Evolutionary conservation across 192 early-diverging fungal genomes (phyloP), one percentile per base, ranked within the genome.

Genomic region (Cetraspora pellucida): DNA sequence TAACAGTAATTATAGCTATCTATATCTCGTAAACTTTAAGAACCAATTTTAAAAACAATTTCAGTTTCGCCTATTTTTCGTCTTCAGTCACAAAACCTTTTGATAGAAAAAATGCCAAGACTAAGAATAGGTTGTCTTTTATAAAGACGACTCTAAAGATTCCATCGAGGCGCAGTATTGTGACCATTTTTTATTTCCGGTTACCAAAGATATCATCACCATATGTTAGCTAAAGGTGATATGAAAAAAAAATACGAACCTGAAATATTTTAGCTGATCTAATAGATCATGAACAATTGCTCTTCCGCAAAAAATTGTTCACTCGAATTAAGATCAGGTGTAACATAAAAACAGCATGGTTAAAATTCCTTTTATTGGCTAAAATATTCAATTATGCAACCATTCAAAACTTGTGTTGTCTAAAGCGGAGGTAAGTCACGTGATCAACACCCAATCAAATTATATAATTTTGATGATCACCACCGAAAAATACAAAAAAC

Each of bases 171-270:
- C 50, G 7, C 1, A 23, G 58, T 60, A 28, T 61, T 37, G 27
- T 17, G 31, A 31, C 61, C 31, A 17, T 64, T n/a, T 64, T 64
- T 27, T 37, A 7, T 37, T 37, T 37, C 37, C 61, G 61, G 31
- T 64, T 64, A 64, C 61, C 61, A 64, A 64, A 64, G 61, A 64
- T 64, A 19, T 64, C 61, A 64, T 64, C 61, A 52, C 19, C 5
- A 52, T 52, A 10, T 52, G 3, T 10, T 52, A 52, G 3, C 19
- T 17, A 17, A 52, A 52, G 3, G n/a, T n/a, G 11, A 52, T 19
- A 17, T 11, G 1, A 17, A 11, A 4, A 52, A 52, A 52, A 52
- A 52, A 52, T 11, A 52, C 50, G 11, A 52, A 52, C 50, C 50
- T 52, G 50, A 37, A 1, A n/a, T n/a, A n/a, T n/a, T n/a, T n/a